phyloP scores from a whole-genome alignment of 2,329 filamentous ascomycete species.

The Pyrenophora seminiperda region DNA sequence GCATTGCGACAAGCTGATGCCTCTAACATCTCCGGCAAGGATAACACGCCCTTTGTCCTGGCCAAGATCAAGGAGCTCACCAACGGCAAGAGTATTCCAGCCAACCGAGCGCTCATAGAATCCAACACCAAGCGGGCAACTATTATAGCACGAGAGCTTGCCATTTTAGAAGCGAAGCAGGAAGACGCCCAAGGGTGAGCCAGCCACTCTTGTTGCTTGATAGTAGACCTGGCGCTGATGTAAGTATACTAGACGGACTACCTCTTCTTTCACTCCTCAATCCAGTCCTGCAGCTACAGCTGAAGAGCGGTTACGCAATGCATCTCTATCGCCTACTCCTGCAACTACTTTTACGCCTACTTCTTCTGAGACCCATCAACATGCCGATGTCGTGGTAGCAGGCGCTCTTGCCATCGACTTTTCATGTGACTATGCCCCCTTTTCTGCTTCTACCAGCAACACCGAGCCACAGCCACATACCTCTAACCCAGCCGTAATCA shows the following conservation, averaged over 20 bases:
- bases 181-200: slow-evolving; percentile 46
- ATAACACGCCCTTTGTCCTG: slow-evolving; percentile 85
- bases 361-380: slow-evolving; percentile 2
- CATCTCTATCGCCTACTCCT: slow-evolving; percentile 21
- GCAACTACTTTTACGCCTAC: slow-evolving; percentile 6
- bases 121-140: slow-evolving; percentile 70
- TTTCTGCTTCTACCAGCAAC: slow-evolving; percentile 47
- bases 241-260: slow-evolving; percentile 43
- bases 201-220: slow-evolving; percentile 37
- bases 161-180: slow-evolving; percentile 56
- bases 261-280: slow-evolving; percentile 31
- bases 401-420: slow-evolving; percentile 90
- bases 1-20: slow-evolving; percentile 46
- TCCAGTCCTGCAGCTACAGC: slow-evolving; percentile 20
- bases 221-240: slow-evolving; percentile 44
- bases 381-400: slow-evolving; percentile 75
- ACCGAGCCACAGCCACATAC: slow-evolving; percentile 66
- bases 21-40: slow-evolving; percentile 65
- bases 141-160: slow-evolving; percentile 66
- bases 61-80: slow-evolving; percentile 79
- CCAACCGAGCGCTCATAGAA: slow-evolving; percentile 74
- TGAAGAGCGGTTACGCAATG: slow-evolving; percentile 17
- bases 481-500: slow-evolving; percentile 83
- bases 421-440: slow-evolving; percentile 75
- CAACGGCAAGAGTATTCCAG: slow-evolving; percentile 69